These are phyloP conservation scores for Trichoderma parareesei DNA, from an alignment of 495 filamentous ascomycete species.

Conservation along the genomic window DNA sequence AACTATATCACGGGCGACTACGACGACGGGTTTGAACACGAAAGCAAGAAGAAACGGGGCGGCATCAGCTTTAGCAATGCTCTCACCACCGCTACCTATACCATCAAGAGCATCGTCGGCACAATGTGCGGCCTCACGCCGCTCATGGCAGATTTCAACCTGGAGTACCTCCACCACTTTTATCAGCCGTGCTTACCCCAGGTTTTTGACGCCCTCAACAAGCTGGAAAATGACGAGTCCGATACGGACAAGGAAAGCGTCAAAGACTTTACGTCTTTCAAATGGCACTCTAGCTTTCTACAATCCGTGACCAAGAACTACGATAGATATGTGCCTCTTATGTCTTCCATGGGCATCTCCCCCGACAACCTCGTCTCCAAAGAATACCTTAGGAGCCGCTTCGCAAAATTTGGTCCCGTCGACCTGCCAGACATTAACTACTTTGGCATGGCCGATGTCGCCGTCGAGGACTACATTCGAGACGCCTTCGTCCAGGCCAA, in stretches of 20 bases:
- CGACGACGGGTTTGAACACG: conserved; percentile 28
- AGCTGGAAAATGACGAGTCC: conserved; percentile 12
- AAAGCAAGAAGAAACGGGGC: conserved; percentile 24
- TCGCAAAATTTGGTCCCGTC: conserved; percentile 25
- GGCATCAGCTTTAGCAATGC: conserved; percentile 38
- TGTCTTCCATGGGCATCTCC: conserved; percentile 33
- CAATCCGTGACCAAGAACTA: conserved; percentile 41
- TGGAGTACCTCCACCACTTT: conserved; percentile 38
- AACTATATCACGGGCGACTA: conserved; percentile 37
- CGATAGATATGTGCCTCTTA: conserved; percentile 32
- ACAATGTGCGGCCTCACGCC: conserved; percentile 40
- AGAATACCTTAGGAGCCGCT: conserved; percentile 22
- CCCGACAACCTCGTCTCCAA: conserved; percentile 26
- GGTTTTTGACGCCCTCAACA: conserved; percentile 36
- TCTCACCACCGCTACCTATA: conserved; percentile 35
- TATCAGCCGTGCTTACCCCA: conserved; percentile 45
- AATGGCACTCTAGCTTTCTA: conserved; percentile 39
- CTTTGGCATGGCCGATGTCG: conserved; percentile 41
- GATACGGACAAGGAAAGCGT: not conserved
- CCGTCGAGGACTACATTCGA: conserved; percentile 33
- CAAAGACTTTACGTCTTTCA: not conserved
- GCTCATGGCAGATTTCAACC: conserved; percentile 37
- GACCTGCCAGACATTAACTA: conserved; percentile 34
- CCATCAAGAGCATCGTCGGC: conserved; percentile 38
- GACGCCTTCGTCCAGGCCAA: conserved; percentile 36